These are phyloP conservation scores for Buddleja alternifolia DNA, from an alignment of 257 asterid species.

Conservation along the genomic window DNA sequence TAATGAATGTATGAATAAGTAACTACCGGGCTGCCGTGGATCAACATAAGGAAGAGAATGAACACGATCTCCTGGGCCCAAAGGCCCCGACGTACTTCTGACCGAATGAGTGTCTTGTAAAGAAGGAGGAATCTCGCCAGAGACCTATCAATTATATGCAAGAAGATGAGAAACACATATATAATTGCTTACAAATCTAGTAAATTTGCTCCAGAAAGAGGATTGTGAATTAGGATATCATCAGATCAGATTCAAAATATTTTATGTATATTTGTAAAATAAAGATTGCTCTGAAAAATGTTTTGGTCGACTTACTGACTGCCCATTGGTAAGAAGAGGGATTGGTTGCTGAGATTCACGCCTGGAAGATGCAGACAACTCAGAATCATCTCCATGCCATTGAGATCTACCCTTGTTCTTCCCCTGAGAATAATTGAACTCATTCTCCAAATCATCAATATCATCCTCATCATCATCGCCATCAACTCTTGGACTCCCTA, in stretches of 20 bases:
- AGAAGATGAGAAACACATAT: slow-evolving; percentile 13
- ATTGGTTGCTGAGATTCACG: slow-evolving; percentile 71
- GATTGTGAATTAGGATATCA: neutral
- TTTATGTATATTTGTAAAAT: neutral
- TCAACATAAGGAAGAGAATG: slow-evolving; percentile 66
- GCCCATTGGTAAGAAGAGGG: slow-evolving; percentile 75
- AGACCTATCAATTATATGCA: slow-evolving; percentile 40
- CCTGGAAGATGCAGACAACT: slow-evolving; percentile 69
- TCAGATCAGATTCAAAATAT: neutral
- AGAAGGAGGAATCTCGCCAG: slow-evolving; percentile 72
- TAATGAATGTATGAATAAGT: neutral
- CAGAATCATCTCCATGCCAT: slow-evolving; percentile 75
- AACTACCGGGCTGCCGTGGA: slow-evolving; percentile 79
- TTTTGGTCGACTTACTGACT: slow-evolving; percentile 43
- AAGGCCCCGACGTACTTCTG: slow-evolving; percentile 80
- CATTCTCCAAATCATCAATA: slow-evolving; percentile 72
- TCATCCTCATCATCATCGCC: slow-evolving; percentile 83
- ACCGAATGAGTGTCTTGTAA: slow-evolving; percentile 66
- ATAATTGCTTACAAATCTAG: neutral
- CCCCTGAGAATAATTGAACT: slow-evolving; percentile 61
- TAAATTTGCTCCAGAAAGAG: neutral
- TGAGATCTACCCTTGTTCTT: slow-evolving; percentile 60
- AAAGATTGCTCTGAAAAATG: neutral
- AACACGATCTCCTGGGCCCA: slow-evolving; percentile 72
- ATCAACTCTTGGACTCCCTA: slow-evolving; percentile 79